phyloP scores from a whole-genome alignment of 306 rosid species.

The Cyamopsis tetragonoloba region DNA sequence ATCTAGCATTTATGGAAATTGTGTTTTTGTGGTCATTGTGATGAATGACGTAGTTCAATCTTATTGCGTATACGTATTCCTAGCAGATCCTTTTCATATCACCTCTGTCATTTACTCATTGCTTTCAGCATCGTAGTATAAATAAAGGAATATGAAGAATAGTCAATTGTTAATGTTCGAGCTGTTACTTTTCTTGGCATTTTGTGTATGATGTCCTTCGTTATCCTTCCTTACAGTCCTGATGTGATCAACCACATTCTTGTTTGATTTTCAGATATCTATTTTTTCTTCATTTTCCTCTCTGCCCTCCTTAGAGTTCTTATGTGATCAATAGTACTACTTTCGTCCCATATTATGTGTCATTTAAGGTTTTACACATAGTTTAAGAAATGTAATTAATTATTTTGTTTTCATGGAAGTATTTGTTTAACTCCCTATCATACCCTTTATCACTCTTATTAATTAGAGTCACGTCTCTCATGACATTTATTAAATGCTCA shows the following conservation, averaged over 20 bases:
- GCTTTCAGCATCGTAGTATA: too few species aligned
- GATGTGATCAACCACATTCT: background rate
- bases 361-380: too few species aligned
- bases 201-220: background rate
- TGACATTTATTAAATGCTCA: too few species aligned
- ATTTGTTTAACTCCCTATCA: too few species aligned
- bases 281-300: background rate
- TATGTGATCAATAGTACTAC: too few species aligned
- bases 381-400: too few species aligned
- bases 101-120: too few species aligned
- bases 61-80: constrained; percentile 3
- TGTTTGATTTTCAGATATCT: background rate
- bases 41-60: background rate
- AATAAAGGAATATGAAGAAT: background rate
- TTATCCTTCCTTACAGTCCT: background rate
- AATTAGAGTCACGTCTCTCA: too few species aligned
- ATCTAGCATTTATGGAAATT: background rate
- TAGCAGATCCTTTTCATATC: background rate
- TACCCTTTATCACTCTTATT: too few species aligned
- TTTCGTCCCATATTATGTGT: too few species aligned
- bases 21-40: background rate
- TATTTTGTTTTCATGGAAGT: too few species aligned
- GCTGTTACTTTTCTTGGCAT: background rate
- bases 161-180: background rate
- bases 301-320: too few species aligned